phyloP scores from a whole-genome alignment of 257 asterid genomes.

The Thymus mandschuricus region DNA sequence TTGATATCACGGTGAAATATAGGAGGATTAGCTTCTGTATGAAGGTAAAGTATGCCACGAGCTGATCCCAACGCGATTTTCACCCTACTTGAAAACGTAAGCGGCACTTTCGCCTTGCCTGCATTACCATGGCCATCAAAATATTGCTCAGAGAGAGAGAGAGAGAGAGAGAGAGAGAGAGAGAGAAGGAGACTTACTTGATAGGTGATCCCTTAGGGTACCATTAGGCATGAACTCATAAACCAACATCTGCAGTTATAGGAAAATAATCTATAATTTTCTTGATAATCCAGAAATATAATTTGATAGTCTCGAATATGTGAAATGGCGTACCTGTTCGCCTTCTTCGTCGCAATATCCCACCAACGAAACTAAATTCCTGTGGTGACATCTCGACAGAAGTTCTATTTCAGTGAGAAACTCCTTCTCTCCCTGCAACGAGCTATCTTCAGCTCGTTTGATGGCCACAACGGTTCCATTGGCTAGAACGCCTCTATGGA shows the following conservation, averaged over 20 bases:
- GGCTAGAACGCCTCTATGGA: conserved; percentile 80
- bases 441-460: conserved; percentile 94
- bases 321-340: conserved; percentile 73
- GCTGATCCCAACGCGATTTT: conserved; percentile 80
- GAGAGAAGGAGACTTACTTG: conserved; percentile 56
- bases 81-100: conserved; percentile 70
- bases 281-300: neutral
- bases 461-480: conserved; percentile 86
- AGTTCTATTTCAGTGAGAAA: conserved; percentile 92
- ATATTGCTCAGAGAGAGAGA: neutral
- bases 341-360: conserved; percentile 96
- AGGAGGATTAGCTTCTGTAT: conserved; percentile 97
- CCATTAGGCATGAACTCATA: conserved; percentile 95
- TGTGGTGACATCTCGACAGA: conserved; percentile 87
- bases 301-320: conserved; percentile 2
- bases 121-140: conserved; percentile 23
- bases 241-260: conserved; percentile 80
- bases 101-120: conserved; percentile 67
- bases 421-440: conserved; percentile 94
- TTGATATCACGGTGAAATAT: conserved; percentile 98
- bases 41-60: conserved; percentile 93
- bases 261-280: conserved; percentile 22
- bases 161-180: neutral
- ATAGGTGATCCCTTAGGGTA: conserved; percentile 83
- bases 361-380: conserved; percentile 81